Percentiles rank a stretch among this genome's conserved stretches.
phyloP scores from a whole-genome alignment of 148 eudicot genomes.

The Selenicereus undatus region DNA sequence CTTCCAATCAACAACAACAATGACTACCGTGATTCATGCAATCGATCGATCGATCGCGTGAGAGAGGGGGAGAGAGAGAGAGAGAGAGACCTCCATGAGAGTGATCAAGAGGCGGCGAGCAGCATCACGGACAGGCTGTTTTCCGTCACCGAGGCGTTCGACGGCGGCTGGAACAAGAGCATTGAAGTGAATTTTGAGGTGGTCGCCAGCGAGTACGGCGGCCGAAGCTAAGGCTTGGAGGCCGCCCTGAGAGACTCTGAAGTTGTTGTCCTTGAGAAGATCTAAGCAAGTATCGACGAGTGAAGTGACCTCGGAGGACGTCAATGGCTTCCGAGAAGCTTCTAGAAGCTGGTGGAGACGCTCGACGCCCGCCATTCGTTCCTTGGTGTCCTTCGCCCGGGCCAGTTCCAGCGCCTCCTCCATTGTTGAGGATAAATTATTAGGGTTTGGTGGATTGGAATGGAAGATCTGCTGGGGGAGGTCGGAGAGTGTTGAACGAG shows the following conservation, averaged over 20 bases:
- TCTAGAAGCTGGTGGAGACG: slow-evolving; percentile 80
- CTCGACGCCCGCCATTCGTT: slow-evolving; percentile 93
- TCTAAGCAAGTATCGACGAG: slow-evolving; percentile 78
- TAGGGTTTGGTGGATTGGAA: slow-evolving; percentile 16
- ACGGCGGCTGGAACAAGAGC: slow-evolving; percentile 82
- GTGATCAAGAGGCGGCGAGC: slow-evolving; percentile 77
- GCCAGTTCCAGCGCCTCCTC: slow-evolving; percentile 75
- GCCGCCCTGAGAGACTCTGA: slow-evolving; percentile 80
- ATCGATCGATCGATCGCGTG: neutral
- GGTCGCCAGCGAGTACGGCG: slow-evolving; percentile 85
- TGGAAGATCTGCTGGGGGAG: neutral
- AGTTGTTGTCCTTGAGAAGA: slow-evolving; percentile 92
- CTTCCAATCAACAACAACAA: neutral
- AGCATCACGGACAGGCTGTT: slow-evolving; percentile 94
- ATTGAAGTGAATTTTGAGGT: slow-evolving; percentile 81
- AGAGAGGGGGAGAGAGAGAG: neutral
- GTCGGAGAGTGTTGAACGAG: neutral
- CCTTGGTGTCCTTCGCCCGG: slow-evolving; percentile 88
- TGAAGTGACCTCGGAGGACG: slow-evolving; percentile 74
- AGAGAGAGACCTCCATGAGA: slow-evolving; percentile 76
- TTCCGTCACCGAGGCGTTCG: slow-evolving; percentile 79
- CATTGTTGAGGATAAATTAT: slow-evolving; percentile 36
- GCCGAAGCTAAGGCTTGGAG: slow-evolving; percentile 79
- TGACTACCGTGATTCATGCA: neutral
- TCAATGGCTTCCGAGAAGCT: slow-evolving; percentile 53